Conservation (phyloP, 2,329 filamentous ascomycete species). For the Metarhizium rileyi region DNA sequence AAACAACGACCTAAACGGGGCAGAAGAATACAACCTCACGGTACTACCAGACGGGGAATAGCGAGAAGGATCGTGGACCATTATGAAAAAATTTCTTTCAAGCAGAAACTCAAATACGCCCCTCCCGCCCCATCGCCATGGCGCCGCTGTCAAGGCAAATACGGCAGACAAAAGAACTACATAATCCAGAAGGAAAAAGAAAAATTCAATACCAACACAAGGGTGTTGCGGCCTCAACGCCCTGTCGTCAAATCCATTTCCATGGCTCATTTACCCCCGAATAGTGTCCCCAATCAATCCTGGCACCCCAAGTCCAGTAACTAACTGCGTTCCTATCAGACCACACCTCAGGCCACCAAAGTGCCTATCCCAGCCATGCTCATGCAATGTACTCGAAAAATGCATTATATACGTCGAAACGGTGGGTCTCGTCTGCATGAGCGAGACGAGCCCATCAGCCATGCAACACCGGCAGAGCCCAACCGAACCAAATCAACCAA, state of each 20-base stretch:
- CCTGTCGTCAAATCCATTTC: not conserved
- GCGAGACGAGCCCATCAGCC: not conserved
- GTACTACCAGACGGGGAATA: not conserved
- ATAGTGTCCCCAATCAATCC: not conserved
- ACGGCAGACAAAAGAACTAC: not conserved
- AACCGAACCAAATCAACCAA: not conserved
- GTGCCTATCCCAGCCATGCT: not conserved
- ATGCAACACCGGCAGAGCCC: not conserved
- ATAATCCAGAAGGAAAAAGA: not conserved
- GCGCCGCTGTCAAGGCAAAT: not conserved
- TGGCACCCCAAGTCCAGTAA: not conserved
- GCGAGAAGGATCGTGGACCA: too few relatives aligned
- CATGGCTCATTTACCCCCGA: not conserved
- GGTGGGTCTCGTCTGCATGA: not conserved
- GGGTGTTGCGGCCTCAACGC: not conserved
- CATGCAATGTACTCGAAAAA: not conserved
- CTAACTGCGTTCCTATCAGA: not conserved
- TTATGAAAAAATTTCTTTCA: too few relatives aligned
- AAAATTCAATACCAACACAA: not conserved
- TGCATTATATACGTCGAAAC: not conserved
- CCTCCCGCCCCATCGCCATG: not conserved
- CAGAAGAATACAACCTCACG: not conserved
- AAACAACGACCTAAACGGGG: not conserved
- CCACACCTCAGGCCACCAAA: slow-evolving; percentile 1
- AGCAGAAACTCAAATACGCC: too few relatives aligned